Evolutionary conservation across 371 early-diverging fungal species (phyloP), one percentile per base, ranked within the genome.

Genomic region (Fennellomyces sp.): DNA sequence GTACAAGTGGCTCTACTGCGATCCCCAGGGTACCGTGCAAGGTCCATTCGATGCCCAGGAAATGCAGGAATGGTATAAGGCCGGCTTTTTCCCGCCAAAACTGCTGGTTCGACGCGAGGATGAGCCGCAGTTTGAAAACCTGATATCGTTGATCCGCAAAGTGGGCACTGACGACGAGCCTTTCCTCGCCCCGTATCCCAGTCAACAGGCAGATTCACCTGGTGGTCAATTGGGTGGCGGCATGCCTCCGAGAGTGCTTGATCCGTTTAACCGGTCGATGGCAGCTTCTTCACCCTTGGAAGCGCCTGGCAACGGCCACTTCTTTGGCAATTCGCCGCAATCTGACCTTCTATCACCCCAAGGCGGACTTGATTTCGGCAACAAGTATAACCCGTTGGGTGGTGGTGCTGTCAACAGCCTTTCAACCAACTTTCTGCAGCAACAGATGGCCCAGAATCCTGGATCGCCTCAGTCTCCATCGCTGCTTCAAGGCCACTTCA

Each of bases 11-110:
- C 81, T 84, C 49, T 93, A 93, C 57, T 83, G 91, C 27, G 93
- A 93, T 66, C 91, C 93, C 2, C 84, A 84, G 60, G 91, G 92
- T 12, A 81, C 81, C 58, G 78, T 89, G 29, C 91, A 91, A 72
- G 91, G 91, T 13, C 94, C 94, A 6, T 94, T 94, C 63, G 78
- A 84, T 12, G 87, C 90, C 8, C 75, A 83, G 8, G 89, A 90
- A 38, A 94, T 94, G 94, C 91, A 91, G 52, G 91, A 92, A 56
- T 94, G 94, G 94, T 91, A 83, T 68, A 83, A 84, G 39, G 89
- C 83, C 11, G 93, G 93, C 10, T 94, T 91, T 66, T 94, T 94
- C 60, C 70, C 85, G 1, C 70, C 80, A 15, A 84, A 85, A 28
- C 74, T 94, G 19, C 76, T 91, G 45, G 86, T 94, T 23, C 80